Evolutionary conservation across 2,329 filamentous ascomycete genomes (phyloP).

Genomic region (Chaetomiaceae sp.): DNA sequence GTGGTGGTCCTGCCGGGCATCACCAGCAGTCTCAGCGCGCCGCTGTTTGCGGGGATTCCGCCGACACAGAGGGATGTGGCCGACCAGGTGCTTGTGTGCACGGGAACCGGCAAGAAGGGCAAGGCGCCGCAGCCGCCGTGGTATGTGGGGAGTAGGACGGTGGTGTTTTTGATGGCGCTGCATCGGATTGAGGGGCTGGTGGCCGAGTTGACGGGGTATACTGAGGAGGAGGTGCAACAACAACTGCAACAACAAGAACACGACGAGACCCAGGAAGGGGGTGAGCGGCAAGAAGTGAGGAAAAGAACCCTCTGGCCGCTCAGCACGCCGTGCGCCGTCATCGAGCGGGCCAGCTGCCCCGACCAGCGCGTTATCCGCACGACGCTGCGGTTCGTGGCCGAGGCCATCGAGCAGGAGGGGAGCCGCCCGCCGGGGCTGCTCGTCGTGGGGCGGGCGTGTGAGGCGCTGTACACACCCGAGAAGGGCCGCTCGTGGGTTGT

Average conservation of each 20-base stretch:
- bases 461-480: constrained; percentile 61
- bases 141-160: constrained; percentile 71
- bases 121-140: constrained; percentile 75
- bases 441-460: constrained; percentile 79
- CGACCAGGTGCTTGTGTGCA: constrained; percentile 94
- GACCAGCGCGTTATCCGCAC: constrained; percentile 92
- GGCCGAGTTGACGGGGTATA: constrained; percentile 57
- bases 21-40: constrained; percentile 80
- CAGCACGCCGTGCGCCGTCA: constrained; percentile 81
- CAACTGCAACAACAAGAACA: constrained; percentile 3
- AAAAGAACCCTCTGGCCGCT: constrained; percentile 60
- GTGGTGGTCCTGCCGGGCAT: constrained; percentile 79
- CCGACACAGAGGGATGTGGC: constrained; percentile 84
- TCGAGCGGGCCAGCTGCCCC: constrained; percentile 89
- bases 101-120: constrained; percentile 89
- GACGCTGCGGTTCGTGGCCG: constrained; percentile 71
- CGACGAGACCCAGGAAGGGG: constrained; percentile 27
- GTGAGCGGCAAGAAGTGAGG: constrained; percentile 25
- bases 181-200: constrained; percentile 77
- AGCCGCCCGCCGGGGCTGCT: constrained; percentile 84
- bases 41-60: constrained; percentile 83
- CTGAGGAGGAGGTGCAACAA: constrained; percentile 31
- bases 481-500: constrained; percentile 69
- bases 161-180: constrained; percentile 92
- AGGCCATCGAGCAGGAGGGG: constrained; percentile 83